These are phyloP conservation scores for Ambrosiella beaveri DNA, from an alignment of 2,329 filamentous ascomycete species.

Conservation along the genomic window DNA sequence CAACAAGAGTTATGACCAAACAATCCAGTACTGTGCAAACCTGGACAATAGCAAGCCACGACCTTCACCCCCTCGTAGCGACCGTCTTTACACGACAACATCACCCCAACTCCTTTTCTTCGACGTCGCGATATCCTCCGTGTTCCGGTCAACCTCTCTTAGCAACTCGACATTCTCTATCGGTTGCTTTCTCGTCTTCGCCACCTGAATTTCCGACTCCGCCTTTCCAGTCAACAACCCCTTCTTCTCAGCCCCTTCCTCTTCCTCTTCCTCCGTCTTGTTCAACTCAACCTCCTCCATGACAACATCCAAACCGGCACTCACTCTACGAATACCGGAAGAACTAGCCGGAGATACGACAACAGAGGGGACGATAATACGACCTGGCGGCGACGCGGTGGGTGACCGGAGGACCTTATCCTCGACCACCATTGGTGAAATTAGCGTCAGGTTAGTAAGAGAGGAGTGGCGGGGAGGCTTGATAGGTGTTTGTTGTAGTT, in stretches of 20 bases:
- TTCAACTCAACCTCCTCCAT: slow-evolving; percentile 9
- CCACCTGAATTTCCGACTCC: not conserved
- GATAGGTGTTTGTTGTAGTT: not conserved
- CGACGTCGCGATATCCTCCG: not conserved
- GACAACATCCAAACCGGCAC: slow-evolving; percentile 8
- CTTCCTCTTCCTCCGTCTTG: not conserved
- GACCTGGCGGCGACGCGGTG: not conserved
- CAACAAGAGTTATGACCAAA: too few species aligned
- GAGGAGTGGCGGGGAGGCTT: not conserved
- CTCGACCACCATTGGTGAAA: not conserved
- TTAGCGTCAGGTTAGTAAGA: not conserved
- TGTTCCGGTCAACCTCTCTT: slow-evolving; percentile 2
- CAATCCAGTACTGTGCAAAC: too few species aligned
- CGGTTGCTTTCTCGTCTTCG: not conserved
- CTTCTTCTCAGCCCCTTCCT: not conserved
- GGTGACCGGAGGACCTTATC: not conserved
- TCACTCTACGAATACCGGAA: not conserved
- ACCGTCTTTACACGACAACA: not conserved
- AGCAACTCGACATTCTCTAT: slow-evolving; percentile 1
- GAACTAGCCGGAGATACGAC: not conserved
- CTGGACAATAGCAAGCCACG: too few species aligned
- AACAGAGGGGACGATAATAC: not conserved
- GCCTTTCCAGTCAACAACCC: not conserved
- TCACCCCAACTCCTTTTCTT: slow-evolving; percentile 1
- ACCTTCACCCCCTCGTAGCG: too few species aligned